Conservation (phyloP, 768 basidiomycete genomes). For the Mycena chlorophos region DNA sequence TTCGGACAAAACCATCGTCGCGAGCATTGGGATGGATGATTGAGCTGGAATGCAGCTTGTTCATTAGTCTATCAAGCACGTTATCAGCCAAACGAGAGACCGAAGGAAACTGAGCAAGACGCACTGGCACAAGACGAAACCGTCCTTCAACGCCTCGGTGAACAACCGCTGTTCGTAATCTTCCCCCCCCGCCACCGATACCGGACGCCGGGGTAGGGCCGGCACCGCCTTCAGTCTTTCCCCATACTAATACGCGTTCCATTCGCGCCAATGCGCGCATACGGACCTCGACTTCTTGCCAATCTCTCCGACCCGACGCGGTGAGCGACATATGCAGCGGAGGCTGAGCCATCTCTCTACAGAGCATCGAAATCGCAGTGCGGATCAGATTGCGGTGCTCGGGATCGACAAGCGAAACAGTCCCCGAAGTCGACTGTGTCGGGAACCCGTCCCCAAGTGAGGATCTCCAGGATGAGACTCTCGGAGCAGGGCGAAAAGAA, state of each 20-base stretch:
- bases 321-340: slow-evolving; percentile 55
- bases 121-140: slow-evolving; percentile 87
- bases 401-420: slow-evolving; percentile 53
- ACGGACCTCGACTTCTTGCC: slow-evolving; percentile 75
- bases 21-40: slow-evolving; percentile 64
- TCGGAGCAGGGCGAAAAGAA: slow-evolving; percentile 35
- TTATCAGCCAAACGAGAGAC: slow-evolving; percentile 23
- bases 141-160: slow-evolving; percentile 76
- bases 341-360: slow-evolving; percentile 64
- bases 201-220: slow-evolving; percentile 41
- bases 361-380: slow-evolving; percentile 60
- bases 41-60: slow-evolving; percentile 66
- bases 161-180: slow-evolving; percentile 76
- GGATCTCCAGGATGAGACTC: slow-evolving; percentile 36
- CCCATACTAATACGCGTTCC: slow-evolving; percentile 82
- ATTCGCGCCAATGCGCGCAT: slow-evolving; percentile 60
- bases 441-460: slow-evolving; percentile 44
- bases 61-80: slow-evolving; percentile 59
- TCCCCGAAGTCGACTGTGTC: slow-evolving; percentile 60
- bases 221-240: slow-evolving; percentile 53
- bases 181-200: slow-evolving; percentile 55
- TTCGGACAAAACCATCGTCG: slow-evolving; percentile 65
- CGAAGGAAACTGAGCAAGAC: slow-evolving; percentile 42
- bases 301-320: slow-evolving; percentile 54
- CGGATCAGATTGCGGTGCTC: slow-evolving; percentile 71